phyloP scores from a whole-genome alignment of 768 basidiomycete species.

The Mycena metata region DNA sequence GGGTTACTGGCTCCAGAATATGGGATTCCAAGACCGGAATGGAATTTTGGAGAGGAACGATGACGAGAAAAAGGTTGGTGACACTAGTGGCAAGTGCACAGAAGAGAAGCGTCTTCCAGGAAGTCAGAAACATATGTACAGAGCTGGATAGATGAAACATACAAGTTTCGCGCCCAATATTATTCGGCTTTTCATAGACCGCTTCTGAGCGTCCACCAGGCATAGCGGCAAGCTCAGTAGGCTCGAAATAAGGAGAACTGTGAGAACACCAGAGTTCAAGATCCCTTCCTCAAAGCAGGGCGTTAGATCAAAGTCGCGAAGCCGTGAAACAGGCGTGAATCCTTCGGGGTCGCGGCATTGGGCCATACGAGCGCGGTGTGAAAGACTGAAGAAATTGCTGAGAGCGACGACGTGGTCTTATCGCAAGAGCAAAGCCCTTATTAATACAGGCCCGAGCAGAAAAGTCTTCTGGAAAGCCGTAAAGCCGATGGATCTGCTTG shows the following conservation, averaged over 20 bases:
- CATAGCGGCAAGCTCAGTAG: constrained; percentile 51
- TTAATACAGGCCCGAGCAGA: neutral
- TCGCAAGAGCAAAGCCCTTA: neutral
- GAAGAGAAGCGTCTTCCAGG: constrained; percentile 59
- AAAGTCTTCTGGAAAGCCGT: too few relatives aligned
- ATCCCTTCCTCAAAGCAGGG: constrained; percentile 86
- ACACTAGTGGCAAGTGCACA: constrained; percentile 64
- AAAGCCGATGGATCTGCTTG: too few relatives aligned
- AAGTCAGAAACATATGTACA: constrained; percentile 8
- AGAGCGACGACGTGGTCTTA: neutral
- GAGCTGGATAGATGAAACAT: constrained; percentile 43
- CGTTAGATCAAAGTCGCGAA: constrained; percentile 81
- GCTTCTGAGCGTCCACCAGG: constrained; percentile 42
- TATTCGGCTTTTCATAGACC: constrained; percentile 63
- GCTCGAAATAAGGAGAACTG: constrained; percentile 56
- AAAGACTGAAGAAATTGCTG: neutral
- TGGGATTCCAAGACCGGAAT: constrained; percentile 65
- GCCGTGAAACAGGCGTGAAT: constrained; percentile 70
- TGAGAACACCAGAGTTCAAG: constrained; percentile 67
- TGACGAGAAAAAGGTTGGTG: constrained; percentile 52
- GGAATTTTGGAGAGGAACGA: constrained; percentile 50
- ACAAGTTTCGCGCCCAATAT: constrained; percentile 78
- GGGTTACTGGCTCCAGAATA: constrained; percentile 69
- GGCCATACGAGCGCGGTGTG: neutral
- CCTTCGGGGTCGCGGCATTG: constrained; percentile 71